Conservation (phyloP, 2,329 filamentous ascomycete species). For the Mycosphaerella sp. region DNA sequence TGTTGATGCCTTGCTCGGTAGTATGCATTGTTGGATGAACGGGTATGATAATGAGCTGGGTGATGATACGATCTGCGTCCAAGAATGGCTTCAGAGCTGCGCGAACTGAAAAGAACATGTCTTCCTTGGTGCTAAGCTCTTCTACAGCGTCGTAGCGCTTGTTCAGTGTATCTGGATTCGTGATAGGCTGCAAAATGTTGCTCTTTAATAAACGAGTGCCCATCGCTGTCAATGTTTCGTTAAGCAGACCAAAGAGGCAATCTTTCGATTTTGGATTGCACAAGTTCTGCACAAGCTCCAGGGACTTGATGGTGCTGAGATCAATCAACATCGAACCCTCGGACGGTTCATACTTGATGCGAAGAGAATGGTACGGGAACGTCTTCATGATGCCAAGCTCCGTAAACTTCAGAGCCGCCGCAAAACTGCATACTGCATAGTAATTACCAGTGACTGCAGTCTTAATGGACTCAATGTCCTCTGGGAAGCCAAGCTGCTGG, state of each 20-base stretch:
- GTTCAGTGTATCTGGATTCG: slow-evolving; percentile 59
- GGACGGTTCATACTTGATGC: slow-evolving; percentile 79
- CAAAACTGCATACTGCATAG: slow-evolving; percentile 77
- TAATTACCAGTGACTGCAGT: slow-evolving; percentile 76
- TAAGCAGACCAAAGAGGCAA: slow-evolving; percentile 77
- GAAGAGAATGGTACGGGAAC: slow-evolving; percentile 72
- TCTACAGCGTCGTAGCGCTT: slow-evolving; percentile 76
- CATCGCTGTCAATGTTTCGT: slow-evolving; percentile 83
- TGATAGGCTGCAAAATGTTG: slow-evolving; percentile 85
- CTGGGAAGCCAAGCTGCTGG: slow-evolving; percentile 67
- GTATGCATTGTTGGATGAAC: slow-evolving; percentile 59
- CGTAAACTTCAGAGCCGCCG: slow-evolving; percentile 80
- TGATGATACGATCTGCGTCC: slow-evolving; percentile 75
- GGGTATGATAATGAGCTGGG: slow-evolving; percentile 74
- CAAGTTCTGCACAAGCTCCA: slow-evolving; percentile 87
- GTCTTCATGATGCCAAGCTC: slow-evolving; percentile 62
- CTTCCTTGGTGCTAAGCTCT: slow-evolving; percentile 73
- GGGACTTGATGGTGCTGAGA: slow-evolving; percentile 72
- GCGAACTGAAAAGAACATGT: slow-evolving; percentile 73
- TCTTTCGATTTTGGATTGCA: slow-evolving; percentile 71
- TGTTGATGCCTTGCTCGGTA: slow-evolving; percentile 76
- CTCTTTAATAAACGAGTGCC: slow-evolving; percentile 74
- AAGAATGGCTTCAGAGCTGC: slow-evolving; percentile 69
- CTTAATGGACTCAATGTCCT: slow-evolving; percentile 76
- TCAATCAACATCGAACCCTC: slow-evolving; percentile 97